Evolutionary conservation across 371 early-diverging fungal genomes (phyloP).

Genomic region (Coemansia sp.): DNA sequence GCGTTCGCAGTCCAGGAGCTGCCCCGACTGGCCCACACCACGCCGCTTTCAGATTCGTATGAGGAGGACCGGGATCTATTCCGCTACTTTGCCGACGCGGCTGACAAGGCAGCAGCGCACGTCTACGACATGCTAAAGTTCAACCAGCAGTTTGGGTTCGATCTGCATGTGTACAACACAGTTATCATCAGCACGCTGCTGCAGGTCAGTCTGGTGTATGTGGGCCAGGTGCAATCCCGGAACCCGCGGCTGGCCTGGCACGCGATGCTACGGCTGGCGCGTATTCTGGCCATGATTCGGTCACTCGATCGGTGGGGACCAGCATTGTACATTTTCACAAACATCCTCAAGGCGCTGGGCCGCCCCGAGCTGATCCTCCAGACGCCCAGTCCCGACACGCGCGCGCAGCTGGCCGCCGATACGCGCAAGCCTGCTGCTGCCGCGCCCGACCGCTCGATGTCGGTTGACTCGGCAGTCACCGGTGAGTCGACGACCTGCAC

Average conservation of each 20-base stretch:
- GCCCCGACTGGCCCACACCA: slow-evolving; percentile 8
- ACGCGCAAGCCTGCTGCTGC: slow-evolving; percentile 14
- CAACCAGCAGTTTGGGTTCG: slow-evolving; percentile 44
- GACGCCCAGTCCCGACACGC: slow-evolving; percentile 36
- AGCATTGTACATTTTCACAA: slow-evolving; percentile 48
- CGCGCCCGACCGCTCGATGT: slow-evolving; percentile 12
- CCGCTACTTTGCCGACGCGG: slow-evolving; percentile 13
- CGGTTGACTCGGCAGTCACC: slow-evolving; percentile 23
- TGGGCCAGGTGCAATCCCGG: slow-evolving; percentile 42
- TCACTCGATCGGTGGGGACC: slow-evolving; percentile 50
- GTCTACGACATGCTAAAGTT: slow-evolving; percentile 45
- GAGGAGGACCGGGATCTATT: slow-evolving; percentile 40
- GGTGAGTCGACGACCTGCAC: slow-evolving; percentile 15
- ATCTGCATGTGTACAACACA: slow-evolving; percentile 38
- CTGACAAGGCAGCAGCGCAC: slow-evolving; percentile 26
- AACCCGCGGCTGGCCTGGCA: slow-evolving; percentile 39
- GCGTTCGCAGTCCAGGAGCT: slow-evolving; percentile 31
- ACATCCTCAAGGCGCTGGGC: slow-evolving; percentile 48
- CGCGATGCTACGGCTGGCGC: slow-evolving; percentile 49
- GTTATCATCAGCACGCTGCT: slow-evolving; percentile 39
- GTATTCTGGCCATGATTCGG: slow-evolving; percentile 46
- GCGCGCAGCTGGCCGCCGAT: slow-evolving; percentile 30
- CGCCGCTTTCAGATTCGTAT: slow-evolving; percentile 18
- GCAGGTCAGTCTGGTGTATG: slow-evolving; percentile 43
- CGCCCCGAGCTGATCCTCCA: slow-evolving; percentile 42